A percentile compares a stretch with the other conserved stretches of the same genome.
Conservation (phyloP, 805 yeast species). For the Sugiyamaella floridensis region DNA sequence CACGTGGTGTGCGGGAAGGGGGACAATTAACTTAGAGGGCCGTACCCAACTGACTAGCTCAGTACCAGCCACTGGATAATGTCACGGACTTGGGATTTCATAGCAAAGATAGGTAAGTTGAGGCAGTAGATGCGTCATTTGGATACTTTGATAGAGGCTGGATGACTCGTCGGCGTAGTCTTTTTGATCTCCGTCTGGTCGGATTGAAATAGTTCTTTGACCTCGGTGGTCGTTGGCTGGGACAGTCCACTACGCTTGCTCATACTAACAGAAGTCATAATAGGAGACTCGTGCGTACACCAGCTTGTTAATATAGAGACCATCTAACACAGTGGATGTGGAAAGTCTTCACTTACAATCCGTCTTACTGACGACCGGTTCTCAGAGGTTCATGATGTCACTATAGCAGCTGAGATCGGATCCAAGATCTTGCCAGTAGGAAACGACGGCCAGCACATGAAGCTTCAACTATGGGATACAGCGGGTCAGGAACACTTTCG, state of each 20-base stretch:
- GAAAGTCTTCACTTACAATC: slow-evolving; percentile 32
- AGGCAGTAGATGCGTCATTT: too few relatives aligned
- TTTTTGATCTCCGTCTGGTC: not conserved
- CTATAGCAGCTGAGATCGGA: slow-evolving; percentile 35
- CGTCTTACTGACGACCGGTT: slow-evolving; percentile 32
- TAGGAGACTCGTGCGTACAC: slow-evolving; percentile 32
- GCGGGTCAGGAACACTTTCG: slow-evolving; percentile 34
- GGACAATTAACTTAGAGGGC: not conserved
- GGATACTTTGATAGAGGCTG: not conserved
- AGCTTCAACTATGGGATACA: slow-evolving; percentile 33
- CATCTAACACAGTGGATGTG: slow-evolving; percentile 27
- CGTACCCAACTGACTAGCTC: not conserved
- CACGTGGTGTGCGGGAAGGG: not conserved
- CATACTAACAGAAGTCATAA: slow-evolving; percentile 24
- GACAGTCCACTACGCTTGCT: too few relatives aligned
- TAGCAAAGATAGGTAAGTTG: slow-evolving; percentile 27
- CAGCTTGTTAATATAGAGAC: not conserved
- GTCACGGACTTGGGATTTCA: slow-evolving; percentile 26
- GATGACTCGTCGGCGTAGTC: not conserved
- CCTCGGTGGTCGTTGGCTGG: too few relatives aligned
- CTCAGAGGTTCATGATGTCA: slow-evolving; percentile 30
- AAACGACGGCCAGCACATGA: slow-evolving; percentile 23
- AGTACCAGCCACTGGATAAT: not conserved
- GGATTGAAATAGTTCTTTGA: not conserved
- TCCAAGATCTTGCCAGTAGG: slow-evolving; percentile 31